Evolutionary conservation across 176 grass and related monocot species (phyloP), one percentile per base, ranked within the genome.

Genomic region (Cymbopogon citratus): DNA sequence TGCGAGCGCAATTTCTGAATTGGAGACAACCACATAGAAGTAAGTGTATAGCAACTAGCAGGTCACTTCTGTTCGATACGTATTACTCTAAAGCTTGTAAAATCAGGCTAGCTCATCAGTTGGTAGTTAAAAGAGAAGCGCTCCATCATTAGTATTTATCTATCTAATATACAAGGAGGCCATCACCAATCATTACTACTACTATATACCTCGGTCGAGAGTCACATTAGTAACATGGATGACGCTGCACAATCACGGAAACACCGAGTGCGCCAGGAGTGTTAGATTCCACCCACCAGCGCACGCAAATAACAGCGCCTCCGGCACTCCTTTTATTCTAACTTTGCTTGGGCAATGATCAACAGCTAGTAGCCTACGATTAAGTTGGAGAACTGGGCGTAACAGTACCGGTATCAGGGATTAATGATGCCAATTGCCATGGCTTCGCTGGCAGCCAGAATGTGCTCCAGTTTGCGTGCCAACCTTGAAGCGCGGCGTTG

Each of bases 241-340:
- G 74, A 82, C 46, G 68, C 84, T 62, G 73, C 80, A 23, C 68
- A 83, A 83, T 69, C 74, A 86, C 57, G 46, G 79, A 66, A 25
- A 66, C 52, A 66, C 78, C 78, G 35, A 48, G 66, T 7, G 65
- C 64, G 48, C 8, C 52, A 78, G 81, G 71, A 71, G 2, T 36
- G 75, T 76, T 83, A 91, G 80, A 87, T 87, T 83, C 84, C 84
- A 54, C 88, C 82, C 82, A 75, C 80, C 54, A 54, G 13, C 83
- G n/a, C 69, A 78, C 81, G 69, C 68, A 77, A 36, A 77, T 27
- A 57, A 61, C 57, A 24, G n/a, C 57, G n/a, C 1, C 9, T 43
- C 12, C 19, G 2, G 19, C 31, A n/a, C 39, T 21, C 2, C 9
- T 35, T 44, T 59, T 66, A 8, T 52, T 46, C 7, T 27, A 76